Base-by-base conservation (phyloP, 2,329 filamentous ascomycete genomes). In the Colletotrichum sp. region DNA sequence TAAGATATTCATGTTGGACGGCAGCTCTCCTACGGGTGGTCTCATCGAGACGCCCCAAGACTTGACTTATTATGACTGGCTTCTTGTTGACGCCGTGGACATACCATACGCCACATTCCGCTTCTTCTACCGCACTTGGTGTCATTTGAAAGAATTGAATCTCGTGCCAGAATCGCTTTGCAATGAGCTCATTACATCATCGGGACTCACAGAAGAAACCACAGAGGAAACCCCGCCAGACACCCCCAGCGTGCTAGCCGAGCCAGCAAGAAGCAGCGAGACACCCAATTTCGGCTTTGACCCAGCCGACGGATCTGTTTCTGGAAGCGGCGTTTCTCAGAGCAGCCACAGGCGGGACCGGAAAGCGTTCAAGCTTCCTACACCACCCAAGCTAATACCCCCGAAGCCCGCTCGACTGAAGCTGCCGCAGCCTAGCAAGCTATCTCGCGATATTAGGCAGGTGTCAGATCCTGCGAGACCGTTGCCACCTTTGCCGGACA, bases 41-140 rank as follows among this genome's bases (percentile, higher is more conserved):
- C 82, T 92, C 8, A 71, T 92, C 4, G 87, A 91, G 22, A 84
- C 84, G 22, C 89, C 89, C 5, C 84, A 90, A 78, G 85, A 89
- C 60, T 85, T 87, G 13, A 85, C 81, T 13, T 91, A 86, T 80
- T 91, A 89, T 78, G 85, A 90, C 77, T 92, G 88, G 82, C 81
- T 85, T 58, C 82, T 92, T 5, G 79, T 86, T 27, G 91, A 92
- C 71, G 81, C 88, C 0, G 88, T 85, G 70, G 87, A 91, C 58
- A 83, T 80, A 3, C 91, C 91, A 1, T 91, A 87, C 76, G 87
- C 87, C 6, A 87, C 86, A 0, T 92, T 92, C 75, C 85, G 85
- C 30, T 90, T 92, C 76, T 88, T 92, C 75, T 92, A 92, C 77
- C 87, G 90, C 34, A 89, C 88, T 8, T 88, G 86, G 87, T 83